Percentiles rank a stretch among this genome's conserved stretches.
Evolutionary conservation across 257 asterid genomes (phyloP).

Genomic region (Handroanthus guayacan): DNA sequence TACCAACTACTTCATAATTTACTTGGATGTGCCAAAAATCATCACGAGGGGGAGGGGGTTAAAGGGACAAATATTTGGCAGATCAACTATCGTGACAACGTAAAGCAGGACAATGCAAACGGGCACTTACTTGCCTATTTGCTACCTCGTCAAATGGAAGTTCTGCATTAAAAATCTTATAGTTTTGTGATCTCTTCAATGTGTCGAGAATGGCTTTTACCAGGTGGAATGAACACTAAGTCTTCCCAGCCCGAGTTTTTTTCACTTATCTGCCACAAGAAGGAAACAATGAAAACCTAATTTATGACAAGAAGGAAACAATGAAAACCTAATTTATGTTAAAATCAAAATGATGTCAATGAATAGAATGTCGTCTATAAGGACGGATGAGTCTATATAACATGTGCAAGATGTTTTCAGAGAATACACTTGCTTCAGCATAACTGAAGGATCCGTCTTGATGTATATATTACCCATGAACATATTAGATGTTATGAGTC

Average conservation of each 20-base stretch:
- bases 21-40: constrained; percentile 18
- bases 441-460: neutral
- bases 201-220: constrained; percentile 93
- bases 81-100: constrained; percentile 7
- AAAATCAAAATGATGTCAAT: neutral
- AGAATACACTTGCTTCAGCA: constrained; percentile 6
- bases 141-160: constrained; percentile 16
- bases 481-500: neutral
- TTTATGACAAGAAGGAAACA: neutral
- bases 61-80: constrained; percentile 23
- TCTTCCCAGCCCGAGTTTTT: constrained; percentile 94
- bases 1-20: constrained; percentile 15
- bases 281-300: constrained; percentile 18
- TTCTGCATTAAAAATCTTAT: constrained; percentile 35
- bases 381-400: constrained; percentile 19
- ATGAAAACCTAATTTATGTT: neutral
- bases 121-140: constrained; percentile 18
- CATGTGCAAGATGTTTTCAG: constrained; percentile 2
- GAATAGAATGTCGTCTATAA: neutral
- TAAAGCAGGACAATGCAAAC: constrained; percentile 5
- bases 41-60: constrained; percentile 8
- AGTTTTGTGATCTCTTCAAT: constrained; percentile 71
- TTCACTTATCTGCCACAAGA: constrained; percentile 60
- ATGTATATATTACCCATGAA: neutral
- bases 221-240: constrained; percentile 87